Evolutionary conservation across 1,284 basidiomycete species (phyloP), one percentile per base, ranked within the genome.

Genomic region (Sporisorium sorghi): DNA sequence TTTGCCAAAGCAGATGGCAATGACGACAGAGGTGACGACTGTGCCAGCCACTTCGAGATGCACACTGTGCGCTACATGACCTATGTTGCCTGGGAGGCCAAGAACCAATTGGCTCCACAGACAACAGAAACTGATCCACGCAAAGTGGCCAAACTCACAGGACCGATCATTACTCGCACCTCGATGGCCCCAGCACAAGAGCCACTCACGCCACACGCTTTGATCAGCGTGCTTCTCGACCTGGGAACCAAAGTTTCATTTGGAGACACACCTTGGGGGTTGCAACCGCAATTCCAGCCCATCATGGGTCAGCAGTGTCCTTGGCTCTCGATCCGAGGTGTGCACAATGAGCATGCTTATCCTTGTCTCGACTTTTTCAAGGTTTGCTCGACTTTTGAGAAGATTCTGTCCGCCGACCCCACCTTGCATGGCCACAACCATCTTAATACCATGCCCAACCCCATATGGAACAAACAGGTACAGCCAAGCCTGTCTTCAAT

Each of bases 71-170:
- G 24, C 19, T 30, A 59, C 30, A 67, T 67, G 65, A 61, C 58
- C 2, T 61, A 52, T 21, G 19, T 67, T 24, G 58, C 35, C 12
- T 67, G 65, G 58, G 44, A 59, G 19, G 56, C 57, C 5, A 67
- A 67, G 49, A 40, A 51, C 19, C 51, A 23, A 17, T n/a, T n/a
- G 8, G 37, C 37, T 19, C n/a, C 37, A 40, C 37, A 40, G 37
- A 40, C 37, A 8, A 19, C 8, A 3, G 37, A 40, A 19, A 6
- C n/a, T n/a, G n/a, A 40, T 40, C n/a, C 17, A 3, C n/a, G n/a
- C 32, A 12, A 35, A 37, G 58, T 24, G 24, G 24, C 44, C 26
- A 30, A 28, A 8, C 1, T 47, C 3, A 33, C 58, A 19, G 50
- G 58, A 7, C 50, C 58, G 21, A 6, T 14, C 8, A n/a, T 53